phyloP scores from a whole-genome alignment of 345 rosid species.

The Corchorus olitorius region DNA sequence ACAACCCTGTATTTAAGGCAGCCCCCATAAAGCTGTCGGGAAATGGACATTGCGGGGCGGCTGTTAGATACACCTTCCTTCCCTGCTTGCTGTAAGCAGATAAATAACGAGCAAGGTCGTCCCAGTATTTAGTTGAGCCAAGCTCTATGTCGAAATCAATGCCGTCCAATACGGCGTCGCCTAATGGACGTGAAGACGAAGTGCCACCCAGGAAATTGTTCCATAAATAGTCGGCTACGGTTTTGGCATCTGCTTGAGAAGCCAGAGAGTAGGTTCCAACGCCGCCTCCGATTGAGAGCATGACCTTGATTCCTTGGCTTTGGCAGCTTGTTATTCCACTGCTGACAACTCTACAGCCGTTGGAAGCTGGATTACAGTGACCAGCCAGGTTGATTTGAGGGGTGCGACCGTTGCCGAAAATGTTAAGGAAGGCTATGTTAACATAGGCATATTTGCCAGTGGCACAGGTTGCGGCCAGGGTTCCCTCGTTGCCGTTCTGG shows the following conservation, averaged over 20 bases:
- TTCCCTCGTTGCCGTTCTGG: slow-evolving; percentile 60
- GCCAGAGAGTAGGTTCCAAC: slow-evolving; percentile 48
- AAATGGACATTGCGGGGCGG: slow-evolving; percentile 72
- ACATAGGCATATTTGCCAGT: slow-evolving; percentile 48
- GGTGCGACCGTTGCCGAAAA: slow-evolving; percentile 54
- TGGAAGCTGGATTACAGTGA: slow-evolving; percentile 52
- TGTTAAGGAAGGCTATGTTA: slow-evolving; percentile 60
- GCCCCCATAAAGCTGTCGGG: slow-evolving; percentile 48
- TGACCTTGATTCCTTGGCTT: slow-evolving; percentile 51
- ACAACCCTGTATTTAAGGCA: slow-evolving; percentile 51
- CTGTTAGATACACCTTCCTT: slow-evolving; percentile 56
- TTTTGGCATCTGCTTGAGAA: slow-evolving; percentile 48
- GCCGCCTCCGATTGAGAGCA: slow-evolving; percentile 68
- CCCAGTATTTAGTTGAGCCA: slow-evolving; percentile 45
- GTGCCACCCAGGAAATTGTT: slow-evolving; percentile 51
- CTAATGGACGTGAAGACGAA: slow-evolving; percentile 54
- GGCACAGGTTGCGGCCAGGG: slow-evolving; percentile 50
- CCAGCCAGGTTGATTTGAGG: slow-evolving; percentile 62
- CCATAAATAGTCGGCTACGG: slow-evolving; percentile 46
- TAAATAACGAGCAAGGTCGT: slow-evolving; percentile 47
- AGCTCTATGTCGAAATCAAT: slow-evolving; percentile 59
- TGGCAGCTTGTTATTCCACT: slow-evolving; percentile 49
- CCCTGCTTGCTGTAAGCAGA: slow-evolving; percentile 33
- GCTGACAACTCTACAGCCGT: slow-evolving; percentile 41
- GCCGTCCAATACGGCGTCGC: slow-evolving; percentile 58